Conservation (phyloP, 148 eudicot species). For the Persicaria maculosa region DNA sequence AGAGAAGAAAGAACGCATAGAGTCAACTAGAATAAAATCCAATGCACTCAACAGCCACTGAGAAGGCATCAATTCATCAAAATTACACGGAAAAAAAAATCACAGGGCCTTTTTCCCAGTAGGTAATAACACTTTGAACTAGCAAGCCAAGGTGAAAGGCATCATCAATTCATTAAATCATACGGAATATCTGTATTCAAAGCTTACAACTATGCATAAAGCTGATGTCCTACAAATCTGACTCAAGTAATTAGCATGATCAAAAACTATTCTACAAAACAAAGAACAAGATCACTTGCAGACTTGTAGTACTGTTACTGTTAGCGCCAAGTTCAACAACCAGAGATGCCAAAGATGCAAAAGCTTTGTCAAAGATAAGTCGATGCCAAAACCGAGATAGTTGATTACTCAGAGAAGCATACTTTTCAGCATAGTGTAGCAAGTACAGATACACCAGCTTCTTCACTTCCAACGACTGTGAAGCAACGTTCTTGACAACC, state of each 20-base stretch:
- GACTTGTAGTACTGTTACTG: not conserved
- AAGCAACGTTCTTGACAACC: constrained; percentile 98
- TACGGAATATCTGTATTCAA: not conserved
- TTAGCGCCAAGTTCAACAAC: not conserved
- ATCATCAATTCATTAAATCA: not conserved
- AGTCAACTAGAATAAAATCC: not conserved
- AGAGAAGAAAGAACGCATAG: not conserved
- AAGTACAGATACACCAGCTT: constrained; percentile 96
- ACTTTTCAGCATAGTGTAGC: constrained; percentile 97
- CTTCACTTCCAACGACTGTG: constrained; percentile 93
- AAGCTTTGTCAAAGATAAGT: not conserved
- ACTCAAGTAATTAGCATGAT: not conserved
- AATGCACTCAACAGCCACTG: not conserved
- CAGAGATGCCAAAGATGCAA: constrained; percentile 1
- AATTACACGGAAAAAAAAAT: not conserved
- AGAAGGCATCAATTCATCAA: not conserved
- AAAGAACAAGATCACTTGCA: constrained; percentile 2
- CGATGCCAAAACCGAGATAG: not conserved
- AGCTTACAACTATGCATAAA: not conserved
- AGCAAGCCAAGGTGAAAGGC: not conserved
- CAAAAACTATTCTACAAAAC: not conserved
- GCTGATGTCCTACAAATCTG: not conserved
- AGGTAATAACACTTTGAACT: not conserved
- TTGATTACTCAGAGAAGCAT: constrained; percentile 24
- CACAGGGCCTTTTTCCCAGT: not conserved